Evolutionary conservation across 495 filamentous ascomycete genomes (phyloP).

Genomic region (Aspergillus incahuasiensis): DNA sequence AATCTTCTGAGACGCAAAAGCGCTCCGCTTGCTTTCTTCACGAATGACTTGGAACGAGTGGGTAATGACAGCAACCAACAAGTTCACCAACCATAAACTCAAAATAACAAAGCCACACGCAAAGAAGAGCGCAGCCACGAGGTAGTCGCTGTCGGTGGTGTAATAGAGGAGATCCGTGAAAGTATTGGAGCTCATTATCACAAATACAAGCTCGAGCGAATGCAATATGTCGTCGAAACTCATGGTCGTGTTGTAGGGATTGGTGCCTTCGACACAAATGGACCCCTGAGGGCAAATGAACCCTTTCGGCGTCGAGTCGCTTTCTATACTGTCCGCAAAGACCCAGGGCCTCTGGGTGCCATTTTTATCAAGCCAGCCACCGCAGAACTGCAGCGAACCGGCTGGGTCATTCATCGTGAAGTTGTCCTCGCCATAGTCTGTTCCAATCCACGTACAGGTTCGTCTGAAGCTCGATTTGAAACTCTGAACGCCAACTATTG

Average conservation of each 20-base stretch:
- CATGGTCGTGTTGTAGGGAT: conserved; percentile 81
- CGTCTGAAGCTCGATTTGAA: conserved; percentile 93
- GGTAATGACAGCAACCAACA: conserved; percentile 97
- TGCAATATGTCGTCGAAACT: conserved; percentile 94
- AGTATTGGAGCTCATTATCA: conserved; percentile 97
- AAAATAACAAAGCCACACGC: conserved; percentile 84
- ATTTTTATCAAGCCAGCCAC: conserved; percentile 63
- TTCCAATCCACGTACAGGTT: conserved; percentile 81
- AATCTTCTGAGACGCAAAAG: conserved; percentile 77
- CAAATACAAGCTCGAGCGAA: conserved; percentile 92
- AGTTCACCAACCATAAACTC: conserved; percentile 93
- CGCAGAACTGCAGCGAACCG: conserved; percentile 71
- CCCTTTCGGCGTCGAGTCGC: conserved; percentile 64
- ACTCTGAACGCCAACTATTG: conserved; percentile 91
- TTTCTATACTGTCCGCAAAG: conserved; percentile 41
- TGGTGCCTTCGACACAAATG: conserved; percentile 69
- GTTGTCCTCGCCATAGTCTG: conserved; percentile 26
- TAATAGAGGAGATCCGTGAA: conserved; percentile 93
- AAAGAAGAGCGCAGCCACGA: conserved; percentile 80
- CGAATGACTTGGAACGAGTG: conserved; percentile 98
- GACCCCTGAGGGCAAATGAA: conserved; percentile 84
- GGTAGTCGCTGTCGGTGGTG: conserved; percentile 84
- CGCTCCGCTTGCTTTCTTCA: conserved; percentile 90
- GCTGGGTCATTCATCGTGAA: conserved; percentile 44
- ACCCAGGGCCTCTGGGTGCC: conserved; percentile 59